These are phyloP conservation scores for Talaromyces liani DNA, from an alignment of 495 filamentous ascomycete genomes.

Conservation along the genomic window DNA sequence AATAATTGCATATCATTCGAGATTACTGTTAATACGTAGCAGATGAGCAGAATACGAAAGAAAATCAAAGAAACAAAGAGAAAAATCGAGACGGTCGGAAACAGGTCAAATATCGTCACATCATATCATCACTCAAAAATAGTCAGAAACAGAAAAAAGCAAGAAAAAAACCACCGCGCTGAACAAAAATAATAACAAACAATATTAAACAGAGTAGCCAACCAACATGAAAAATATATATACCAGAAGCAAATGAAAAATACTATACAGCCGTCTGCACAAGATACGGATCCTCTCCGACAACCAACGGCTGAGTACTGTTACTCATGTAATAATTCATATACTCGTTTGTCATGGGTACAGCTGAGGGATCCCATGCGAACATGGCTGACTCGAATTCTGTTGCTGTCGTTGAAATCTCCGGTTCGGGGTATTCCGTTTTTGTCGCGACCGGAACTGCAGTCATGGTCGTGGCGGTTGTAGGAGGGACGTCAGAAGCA, in stretches of 20 bases:
- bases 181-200: slow-evolving; percentile 1
- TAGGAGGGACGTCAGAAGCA: neutral
- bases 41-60: neutral
- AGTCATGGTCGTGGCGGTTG: neutral
- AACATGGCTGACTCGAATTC: slow-evolving; percentile 13
- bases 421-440: neutral
- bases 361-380: slow-evolving; percentile 18
- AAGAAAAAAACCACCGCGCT: neutral
- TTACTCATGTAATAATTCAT: slow-evolving; percentile 28
- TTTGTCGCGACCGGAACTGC: neutral
- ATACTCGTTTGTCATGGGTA: slow-evolving; percentile 21
- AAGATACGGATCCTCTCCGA: slow-evolving; percentile 30
- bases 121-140: neutral
- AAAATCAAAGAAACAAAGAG: neutral
- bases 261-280: slow-evolving; percentile 14
- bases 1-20: neutral
- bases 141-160: neutral
- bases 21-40: neutral
- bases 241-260: slow-evolving; percentile 8
- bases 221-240: neutral
- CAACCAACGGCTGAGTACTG: slow-evolving; percentile 18
- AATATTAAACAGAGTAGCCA: neutral
- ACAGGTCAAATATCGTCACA: slow-evolving; percentile 7
- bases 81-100: slow-evolving; percentile 18
- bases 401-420: neutral